These are phyloP conservation scores for Fomitopsis palustris DNA, from an alignment of 1,284 basidiomycete genomes.

Conservation along the genomic window DNA sequence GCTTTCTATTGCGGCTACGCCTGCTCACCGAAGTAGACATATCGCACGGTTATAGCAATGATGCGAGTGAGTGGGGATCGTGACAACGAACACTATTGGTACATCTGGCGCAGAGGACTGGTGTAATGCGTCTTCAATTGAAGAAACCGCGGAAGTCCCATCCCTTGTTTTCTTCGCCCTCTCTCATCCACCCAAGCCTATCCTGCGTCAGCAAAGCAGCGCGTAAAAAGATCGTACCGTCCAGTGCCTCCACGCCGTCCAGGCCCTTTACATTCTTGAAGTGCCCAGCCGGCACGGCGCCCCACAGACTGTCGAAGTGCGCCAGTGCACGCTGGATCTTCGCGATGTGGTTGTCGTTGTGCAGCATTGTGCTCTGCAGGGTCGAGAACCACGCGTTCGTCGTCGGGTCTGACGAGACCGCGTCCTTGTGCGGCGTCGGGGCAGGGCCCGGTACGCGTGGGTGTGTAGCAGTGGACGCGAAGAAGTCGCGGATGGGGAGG, in stretches of 20 bases:
- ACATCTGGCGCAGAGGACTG: no score
- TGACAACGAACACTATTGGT: no score
- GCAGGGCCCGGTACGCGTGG: conserved; percentile 21
- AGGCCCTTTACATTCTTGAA: not conserved
- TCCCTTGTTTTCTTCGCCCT: conserved; percentile 30
- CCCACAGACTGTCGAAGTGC: conserved; percentile 13
- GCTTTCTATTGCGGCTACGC: no score
- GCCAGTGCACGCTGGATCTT: conserved; percentile 57
- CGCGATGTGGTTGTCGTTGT: conserved; percentile 61
- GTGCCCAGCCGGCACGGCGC: not conserved
- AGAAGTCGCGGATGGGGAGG: conserved; percentile 36
- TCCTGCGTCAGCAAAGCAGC: conserved; percentile 45
- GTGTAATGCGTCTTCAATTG: not conserved
- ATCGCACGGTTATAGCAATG: no score
- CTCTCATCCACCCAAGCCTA: conserved; percentile 45
- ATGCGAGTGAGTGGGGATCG: no score
- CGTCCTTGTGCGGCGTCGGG: conserved; percentile 29
- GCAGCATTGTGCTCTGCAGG: conserved; percentile 43
- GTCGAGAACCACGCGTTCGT: conserved; percentile 57
- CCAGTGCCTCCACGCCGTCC: conserved; percentile 42
- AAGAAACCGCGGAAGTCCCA: not conserved
- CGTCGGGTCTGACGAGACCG: conserved; percentile 29
- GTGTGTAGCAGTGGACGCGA: conserved; percentile 7
- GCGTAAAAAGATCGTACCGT: conserved; percentile 56
- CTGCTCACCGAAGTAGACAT: no score